Percentiles rank a stretch among this genome's conserved stretches.
Conservation (phyloP, 2,329 filamentous ascomycete genomes). For the Penicillium sp. region DNA sequence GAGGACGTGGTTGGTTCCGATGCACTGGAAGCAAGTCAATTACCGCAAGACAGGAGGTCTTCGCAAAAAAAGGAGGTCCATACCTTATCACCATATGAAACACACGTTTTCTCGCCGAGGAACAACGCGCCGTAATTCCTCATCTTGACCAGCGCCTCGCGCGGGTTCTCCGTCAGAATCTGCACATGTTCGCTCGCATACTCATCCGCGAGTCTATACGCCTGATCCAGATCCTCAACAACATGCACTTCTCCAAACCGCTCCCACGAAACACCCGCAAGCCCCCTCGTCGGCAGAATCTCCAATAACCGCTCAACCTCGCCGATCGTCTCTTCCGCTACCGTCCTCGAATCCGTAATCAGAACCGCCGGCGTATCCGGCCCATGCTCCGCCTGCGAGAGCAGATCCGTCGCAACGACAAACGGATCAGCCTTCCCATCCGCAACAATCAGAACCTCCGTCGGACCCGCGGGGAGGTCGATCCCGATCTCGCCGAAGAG, state of each 20-base stretch:
- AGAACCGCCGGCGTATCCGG: constrained; percentile 58
- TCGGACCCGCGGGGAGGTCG: constrained; percentile 59
- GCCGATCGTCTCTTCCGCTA: constrained; percentile 46
- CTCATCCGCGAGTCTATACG: constrained; percentile 51
- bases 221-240: constrained; percentile 49
- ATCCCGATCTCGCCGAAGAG: constrained; percentile 61
- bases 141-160: constrained; percentile 58
- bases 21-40: constrained; percentile 42
- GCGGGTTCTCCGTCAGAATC: constrained; percentile 53
- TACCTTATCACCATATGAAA: constrained; percentile 60
- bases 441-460: constrained; percentile 58
- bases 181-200: constrained; percentile 60
- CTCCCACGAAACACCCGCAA: constrained; percentile 53
- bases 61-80: constrained; percentile 3
- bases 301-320: constrained; percentile 46
- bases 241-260: constrained; percentile 54
- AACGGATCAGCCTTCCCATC: constrained; percentile 55
- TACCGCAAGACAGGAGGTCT: background rate
- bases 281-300: constrained; percentile 48
- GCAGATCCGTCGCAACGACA: constrained; percentile 52
- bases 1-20: constrained; percentile 61
- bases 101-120: constrained; percentile 58
- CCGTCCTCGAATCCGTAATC: constrained; percentile 52
- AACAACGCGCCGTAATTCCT: constrained; percentile 57
- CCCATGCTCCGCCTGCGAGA: constrained; percentile 59